Evolutionary conservation across 371 early-diverging fungal species (phyloP).

Genomic region (Entomophthora muscae): DNA sequence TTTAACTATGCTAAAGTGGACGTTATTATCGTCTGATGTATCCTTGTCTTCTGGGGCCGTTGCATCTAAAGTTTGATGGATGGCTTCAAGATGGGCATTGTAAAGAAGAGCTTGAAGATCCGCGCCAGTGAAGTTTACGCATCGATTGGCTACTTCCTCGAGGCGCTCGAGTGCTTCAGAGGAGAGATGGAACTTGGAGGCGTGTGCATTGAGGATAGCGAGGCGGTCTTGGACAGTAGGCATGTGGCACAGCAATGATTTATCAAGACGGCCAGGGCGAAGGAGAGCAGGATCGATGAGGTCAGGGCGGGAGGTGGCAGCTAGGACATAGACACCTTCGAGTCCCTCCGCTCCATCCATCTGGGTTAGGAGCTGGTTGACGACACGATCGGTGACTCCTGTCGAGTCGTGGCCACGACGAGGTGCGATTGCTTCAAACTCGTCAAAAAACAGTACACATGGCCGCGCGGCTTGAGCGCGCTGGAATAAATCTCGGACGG

Average conservation of each 20-base stretch:
- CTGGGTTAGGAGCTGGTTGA: slow-evolving; percentile 89
- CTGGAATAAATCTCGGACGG: slow-evolving; percentile 81
- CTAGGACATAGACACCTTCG: slow-evolving; percentile 80
- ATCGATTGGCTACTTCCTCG: slow-evolving; percentile 32
- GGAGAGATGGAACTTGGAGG: slow-evolving; percentile 42
- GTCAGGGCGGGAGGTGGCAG: slow-evolving; percentile 97
- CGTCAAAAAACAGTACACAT: slow-evolving; percentile 89
- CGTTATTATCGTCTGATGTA: background rate
- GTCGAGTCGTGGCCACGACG: slow-evolving; percentile 79
- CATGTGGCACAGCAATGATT: slow-evolving; percentile 74
- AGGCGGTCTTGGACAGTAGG: slow-evolving; percentile 51
- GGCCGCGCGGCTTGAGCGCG: slow-evolving; percentile 81
- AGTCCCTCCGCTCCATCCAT: slow-evolving; percentile 94
- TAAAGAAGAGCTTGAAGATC: slow-evolving; percentile 87
- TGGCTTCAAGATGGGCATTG: slow-evolving; percentile 77
- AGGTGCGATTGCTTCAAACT: slow-evolving; percentile 92
- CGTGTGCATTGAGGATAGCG: slow-evolving; percentile 45
- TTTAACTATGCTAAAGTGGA: background rate
- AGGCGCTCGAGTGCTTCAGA: slow-evolving; percentile 27
- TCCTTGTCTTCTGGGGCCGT: background rate
- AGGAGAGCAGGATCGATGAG: slow-evolving; percentile 95
- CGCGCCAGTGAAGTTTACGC: slow-evolving; percentile 73
- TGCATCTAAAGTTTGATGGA: slow-evolving; percentile 44
- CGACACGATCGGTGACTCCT: slow-evolving; percentile 85
- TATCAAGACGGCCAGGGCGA: slow-evolving; percentile 97